A percentile compares a stretch with the other conserved stretches of the same genome.
Evolutionary conservation across 2,329 filamentous ascomycete genomes (phyloP).

Genomic region (Phyllosticta ampelicida): DNA sequence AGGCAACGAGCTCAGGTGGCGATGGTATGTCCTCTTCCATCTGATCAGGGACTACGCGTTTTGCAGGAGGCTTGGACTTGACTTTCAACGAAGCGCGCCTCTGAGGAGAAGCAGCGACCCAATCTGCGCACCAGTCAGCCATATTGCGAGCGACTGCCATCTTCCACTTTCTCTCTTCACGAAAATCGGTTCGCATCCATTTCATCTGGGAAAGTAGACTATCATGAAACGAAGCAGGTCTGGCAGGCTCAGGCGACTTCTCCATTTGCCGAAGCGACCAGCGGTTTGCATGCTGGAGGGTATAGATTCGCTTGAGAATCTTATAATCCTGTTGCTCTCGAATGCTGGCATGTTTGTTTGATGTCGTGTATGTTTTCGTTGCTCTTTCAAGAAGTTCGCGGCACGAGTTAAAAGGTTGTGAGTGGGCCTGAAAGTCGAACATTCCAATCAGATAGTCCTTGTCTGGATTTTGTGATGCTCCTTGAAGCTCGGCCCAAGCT

Average conservation of each 20-base stretch:
- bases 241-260: conserved; percentile 67
- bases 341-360: conserved; percentile 72
- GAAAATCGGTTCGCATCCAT: conserved; percentile 96
- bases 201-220: conserved; percentile 82
- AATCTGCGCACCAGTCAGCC: conserved; percentile 75
- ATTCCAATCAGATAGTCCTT: conserved; percentile 53
- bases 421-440: conserved; percentile 47
- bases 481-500: conserved; percentile 34
- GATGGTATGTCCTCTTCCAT: conserved; percentile 30
- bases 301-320: conserved; percentile 76
- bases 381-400: conserved; percentile 62
- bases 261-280: conserved; percentile 90
- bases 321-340: conserved; percentile 81
- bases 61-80: conserved; percentile 31
- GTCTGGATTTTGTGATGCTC: conserved; percentile 36
- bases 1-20: conserved; percentile 27
- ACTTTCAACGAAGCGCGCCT: conserved; percentile 61
- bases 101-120: conserved; percentile 54
- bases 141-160: conserved; percentile 67
- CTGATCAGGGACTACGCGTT: conserved; percentile 17
- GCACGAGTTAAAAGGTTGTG: conserved; percentile 42
- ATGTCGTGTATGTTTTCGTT: conserved; percentile 80
- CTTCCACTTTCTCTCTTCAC: conserved; percentile 92
- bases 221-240: conserved; percentile 73
- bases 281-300: conserved; percentile 79